Percentiles rank a stretch among this genome's conserved stretches.
Evolutionary conservation across 1,284 basidiomycete species (phyloP).

Genomic region (Fomitopsis betulina): DNA sequence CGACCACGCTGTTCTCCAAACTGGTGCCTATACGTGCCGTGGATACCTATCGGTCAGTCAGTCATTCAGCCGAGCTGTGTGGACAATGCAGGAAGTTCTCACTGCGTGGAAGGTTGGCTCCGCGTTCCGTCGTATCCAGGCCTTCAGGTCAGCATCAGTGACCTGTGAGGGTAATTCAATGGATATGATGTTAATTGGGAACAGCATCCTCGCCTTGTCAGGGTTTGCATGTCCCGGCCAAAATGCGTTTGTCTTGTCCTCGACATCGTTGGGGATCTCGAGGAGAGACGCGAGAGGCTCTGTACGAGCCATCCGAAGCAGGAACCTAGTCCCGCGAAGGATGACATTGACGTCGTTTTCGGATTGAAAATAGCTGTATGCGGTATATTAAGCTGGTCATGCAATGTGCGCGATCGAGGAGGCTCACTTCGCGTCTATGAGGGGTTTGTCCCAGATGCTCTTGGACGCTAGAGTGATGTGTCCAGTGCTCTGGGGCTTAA

Average conservation of each 20-base stretch:
- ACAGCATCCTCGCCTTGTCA: too few relatives aligned
- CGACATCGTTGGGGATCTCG: conserved; percentile 5
- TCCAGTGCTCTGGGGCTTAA: conserved; percentile 28
- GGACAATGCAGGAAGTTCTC: too few relatives aligned
- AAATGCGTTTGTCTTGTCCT: conserved; percentile 16
- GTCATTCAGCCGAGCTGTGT: too few relatives aligned
- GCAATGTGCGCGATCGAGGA: too few relatives aligned
- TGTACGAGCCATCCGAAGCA: conserved; percentile 18
- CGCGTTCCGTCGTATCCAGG: too few relatives aligned
- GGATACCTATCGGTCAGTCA: conserved; percentile 19
- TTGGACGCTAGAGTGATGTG: conserved; percentile 29
- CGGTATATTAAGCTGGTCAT: background rate
- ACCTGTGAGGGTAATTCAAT: too few relatives aligned
- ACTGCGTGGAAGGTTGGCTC: too few relatives aligned
- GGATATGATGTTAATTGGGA: too few relatives aligned
- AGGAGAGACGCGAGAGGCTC: conserved; percentile 24
- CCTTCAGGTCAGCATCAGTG: too few relatives aligned
- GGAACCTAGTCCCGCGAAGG: conserved; percentile 21
- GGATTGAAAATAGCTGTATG: conserved; percentile 19
- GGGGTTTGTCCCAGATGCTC: conserved; percentile 31
- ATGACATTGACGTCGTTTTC: conserved; percentile 20
- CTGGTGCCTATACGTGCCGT: conserved; percentile 9
- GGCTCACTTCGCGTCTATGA: conserved; percentile 36
- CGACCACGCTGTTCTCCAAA: conserved; percentile 30
- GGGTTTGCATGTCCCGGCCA: conserved; percentile 19